Conservation (phyloP, 176 grass and related monocot species). For the Hyparrhenia diplandra region DNA sequence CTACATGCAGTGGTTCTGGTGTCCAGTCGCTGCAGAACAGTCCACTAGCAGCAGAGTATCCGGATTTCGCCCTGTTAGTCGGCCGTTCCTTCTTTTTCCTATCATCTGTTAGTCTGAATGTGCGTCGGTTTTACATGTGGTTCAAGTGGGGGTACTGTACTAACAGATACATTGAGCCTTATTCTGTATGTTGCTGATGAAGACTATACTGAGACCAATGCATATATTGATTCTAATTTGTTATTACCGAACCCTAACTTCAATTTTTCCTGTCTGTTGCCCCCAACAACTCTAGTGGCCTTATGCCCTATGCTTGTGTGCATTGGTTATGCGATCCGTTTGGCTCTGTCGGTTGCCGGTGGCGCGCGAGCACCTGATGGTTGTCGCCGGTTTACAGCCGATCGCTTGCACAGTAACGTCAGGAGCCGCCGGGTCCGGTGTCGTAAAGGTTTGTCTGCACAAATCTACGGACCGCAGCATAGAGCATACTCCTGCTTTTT, state of each 20-base stretch:
- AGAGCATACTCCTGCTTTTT: no score
- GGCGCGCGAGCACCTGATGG: neutral
- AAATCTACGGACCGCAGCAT: no score
- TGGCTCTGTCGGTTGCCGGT: neutral
- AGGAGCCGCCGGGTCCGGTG: no score
- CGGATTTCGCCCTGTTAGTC: neutral
- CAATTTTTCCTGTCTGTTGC: neutral
- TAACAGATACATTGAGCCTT: neutral
- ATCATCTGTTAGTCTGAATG: neutral
- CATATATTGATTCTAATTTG: neutral
- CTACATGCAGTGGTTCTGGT: neutral
- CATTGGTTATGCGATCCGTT: no score
- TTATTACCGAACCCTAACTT: neutral
- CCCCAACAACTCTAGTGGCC: no score
- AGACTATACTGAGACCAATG: neutral
- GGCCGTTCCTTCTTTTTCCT: neutral
- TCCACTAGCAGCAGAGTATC: neutral
- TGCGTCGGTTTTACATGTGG: slow-evolving; percentile 1
- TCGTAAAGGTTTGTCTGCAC: no score
- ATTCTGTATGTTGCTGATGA: neutral
- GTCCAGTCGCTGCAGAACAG: neutral
- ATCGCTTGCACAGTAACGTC: neutral
- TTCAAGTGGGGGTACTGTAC: neutral
- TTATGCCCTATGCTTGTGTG: no score
- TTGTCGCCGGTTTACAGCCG: neutral